Evolutionary conservation across 1,284 basidiomycete species (phyloP).

Genomic region (Ceraceosorus bombacis): DNA sequence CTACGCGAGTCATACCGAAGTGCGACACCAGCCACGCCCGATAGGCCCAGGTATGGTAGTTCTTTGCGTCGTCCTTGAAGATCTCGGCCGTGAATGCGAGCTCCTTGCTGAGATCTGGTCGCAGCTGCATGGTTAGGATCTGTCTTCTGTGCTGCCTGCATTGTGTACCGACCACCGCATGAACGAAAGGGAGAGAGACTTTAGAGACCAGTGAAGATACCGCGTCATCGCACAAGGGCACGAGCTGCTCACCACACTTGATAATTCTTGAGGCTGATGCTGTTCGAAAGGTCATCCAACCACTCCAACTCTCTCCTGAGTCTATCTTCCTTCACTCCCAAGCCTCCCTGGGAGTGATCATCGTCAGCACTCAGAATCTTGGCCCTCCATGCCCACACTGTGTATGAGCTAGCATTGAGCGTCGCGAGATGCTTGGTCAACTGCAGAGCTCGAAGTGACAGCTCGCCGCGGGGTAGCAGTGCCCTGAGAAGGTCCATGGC

Average conservation of each 20-base stretch:
- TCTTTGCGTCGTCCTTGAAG: constrained; percentile 34
- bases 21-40: constrained; percentile 41
- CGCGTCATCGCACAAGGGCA: not conserved
- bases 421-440: constrained; percentile 35
- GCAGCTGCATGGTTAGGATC: constrained; percentile 26
- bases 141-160: constrained; percentile 36
- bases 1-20: constrained; percentile 30
- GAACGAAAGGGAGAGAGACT: not conserved
- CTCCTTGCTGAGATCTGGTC: constrained; percentile 22
- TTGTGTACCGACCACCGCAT: not conserved
- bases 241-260: constrained; percentile 34
- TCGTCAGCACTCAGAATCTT: constrained; percentile 22
- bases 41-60: constrained; percentile 47
- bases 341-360: constrained; percentile 1
- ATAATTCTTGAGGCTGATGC: constrained; percentile 42
- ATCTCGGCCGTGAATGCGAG: constrained; percentile 27
- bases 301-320: constrained; percentile 28
- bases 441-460: constrained; percentile 25
- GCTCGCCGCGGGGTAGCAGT: constrained; percentile 24
- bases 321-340: constrained; percentile 6
- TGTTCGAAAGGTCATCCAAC: constrained; percentile 31
- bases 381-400: constrained; percentile 40
- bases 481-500: constrained; percentile 43
- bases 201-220: not conserved
- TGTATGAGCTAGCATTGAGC: constrained; percentile 39